A percentile compares a stretch with the other conserved stretches of the same genome.
These are phyloP conservation scores for Penicillium concentricum DNA, from an alignment of 2,329 filamentous ascomycete genomes.

Conservation along the genomic window DNA sequence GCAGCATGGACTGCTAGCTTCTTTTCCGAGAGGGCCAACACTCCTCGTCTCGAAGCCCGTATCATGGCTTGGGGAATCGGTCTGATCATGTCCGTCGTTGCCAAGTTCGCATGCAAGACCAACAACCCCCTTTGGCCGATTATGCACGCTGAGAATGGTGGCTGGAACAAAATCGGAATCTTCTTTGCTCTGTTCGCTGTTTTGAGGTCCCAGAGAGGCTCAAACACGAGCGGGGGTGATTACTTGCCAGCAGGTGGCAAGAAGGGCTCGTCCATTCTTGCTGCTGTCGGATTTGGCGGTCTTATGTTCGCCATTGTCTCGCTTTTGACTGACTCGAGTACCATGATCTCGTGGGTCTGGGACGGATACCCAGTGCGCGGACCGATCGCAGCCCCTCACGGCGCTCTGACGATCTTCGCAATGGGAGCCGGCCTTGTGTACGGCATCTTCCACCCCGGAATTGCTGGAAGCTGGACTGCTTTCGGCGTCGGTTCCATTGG, in stretches of 20 bases:
- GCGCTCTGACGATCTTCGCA: slow-evolving; percentile 77
- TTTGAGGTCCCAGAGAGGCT: slow-evolving; percentile 69
- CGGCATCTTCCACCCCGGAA: slow-evolving; percentile 69
- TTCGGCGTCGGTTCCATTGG: slow-evolving; percentile 77
- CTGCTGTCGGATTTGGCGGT: slow-evolving; percentile 76
- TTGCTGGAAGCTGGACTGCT: slow-evolving; percentile 74
- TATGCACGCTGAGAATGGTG: slow-evolving; percentile 84
- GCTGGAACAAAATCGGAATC: slow-evolving; percentile 84
- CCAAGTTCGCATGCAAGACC: slow-evolving; percentile 90
- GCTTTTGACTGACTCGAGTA: slow-evolving; percentile 92
- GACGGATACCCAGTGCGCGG: slow-evolving; percentile 90
- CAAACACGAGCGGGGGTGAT: slow-evolving; percentile 52
- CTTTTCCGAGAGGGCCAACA: slow-evolving; percentile 72
- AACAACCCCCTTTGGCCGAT: slow-evolving; percentile 98
- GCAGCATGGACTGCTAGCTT: slow-evolving; percentile 82
- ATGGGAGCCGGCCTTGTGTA: slow-evolving; percentile 81
- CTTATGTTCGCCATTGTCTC: slow-evolving; percentile 89
- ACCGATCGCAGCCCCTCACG: slow-evolving; percentile 84
- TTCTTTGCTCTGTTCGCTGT: slow-evolving; percentile 72
- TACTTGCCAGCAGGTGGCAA: slow-evolving; percentile 54
- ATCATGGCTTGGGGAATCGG: slow-evolving; percentile 79
- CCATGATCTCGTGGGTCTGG: slow-evolving; percentile 99
- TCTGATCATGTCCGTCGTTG: slow-evolving; percentile 77
- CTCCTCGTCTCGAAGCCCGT: slow-evolving; percentile 74
- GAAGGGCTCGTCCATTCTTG: slow-evolving; percentile 67